Conservation (phyloP, 2,329 filamentous ascomycete species). For the Lecanicillium sp. region DNA sequence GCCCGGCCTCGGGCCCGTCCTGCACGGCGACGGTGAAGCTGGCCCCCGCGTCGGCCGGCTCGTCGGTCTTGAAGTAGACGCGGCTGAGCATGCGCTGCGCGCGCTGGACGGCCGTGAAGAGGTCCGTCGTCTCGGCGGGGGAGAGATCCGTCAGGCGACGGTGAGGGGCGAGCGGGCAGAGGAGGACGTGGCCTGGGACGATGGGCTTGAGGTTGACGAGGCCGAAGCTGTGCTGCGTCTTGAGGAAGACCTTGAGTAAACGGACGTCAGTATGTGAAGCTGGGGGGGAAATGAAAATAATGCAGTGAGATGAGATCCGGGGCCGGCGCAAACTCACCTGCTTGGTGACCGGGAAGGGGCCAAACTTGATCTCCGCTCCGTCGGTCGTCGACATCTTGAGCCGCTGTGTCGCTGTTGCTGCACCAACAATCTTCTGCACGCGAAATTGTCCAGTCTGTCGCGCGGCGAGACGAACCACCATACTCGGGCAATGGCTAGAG, state of each 20-base stretch:
- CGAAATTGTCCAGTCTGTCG: neutral
- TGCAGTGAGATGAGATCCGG: no score
- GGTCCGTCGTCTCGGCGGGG: conserved; percentile 64
- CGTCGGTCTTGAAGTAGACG: conserved; percentile 50
- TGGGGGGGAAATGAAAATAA: neutral
- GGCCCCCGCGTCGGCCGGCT: conserved; percentile 44
- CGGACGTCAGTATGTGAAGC: neutral
- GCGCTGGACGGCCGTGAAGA: conserved; percentile 81
- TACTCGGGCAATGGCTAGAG: conserved; percentile 2
- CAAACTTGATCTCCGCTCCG: conserved; percentile 53
- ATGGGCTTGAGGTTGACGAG: conserved; percentile 95
- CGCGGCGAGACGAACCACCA: neutral
- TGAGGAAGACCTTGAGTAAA: conserved; percentile 69
- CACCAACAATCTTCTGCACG: neutral
- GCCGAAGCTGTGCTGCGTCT: conserved; percentile 72
- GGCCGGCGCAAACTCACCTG: conserved; percentile 58
- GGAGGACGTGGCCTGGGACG: conserved; percentile 84
- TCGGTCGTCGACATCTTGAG: conserved; percentile 24
- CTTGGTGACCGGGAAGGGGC: conserved; percentile 67
- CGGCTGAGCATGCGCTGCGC: conserved; percentile 69
- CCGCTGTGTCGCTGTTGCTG: conserved; percentile 17
- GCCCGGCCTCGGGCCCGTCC: conserved; percentile 82
- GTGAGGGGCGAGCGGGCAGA: conserved; percentile 68
- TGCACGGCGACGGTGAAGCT: conserved; percentile 94
- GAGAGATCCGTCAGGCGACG: conserved; percentile 71